These are phyloP conservation scores for Macrophomina pseudophaseolina DNA, from an alignment of 2,329 filamentous ascomycete genomes.

Conservation along the genomic window DNA sequence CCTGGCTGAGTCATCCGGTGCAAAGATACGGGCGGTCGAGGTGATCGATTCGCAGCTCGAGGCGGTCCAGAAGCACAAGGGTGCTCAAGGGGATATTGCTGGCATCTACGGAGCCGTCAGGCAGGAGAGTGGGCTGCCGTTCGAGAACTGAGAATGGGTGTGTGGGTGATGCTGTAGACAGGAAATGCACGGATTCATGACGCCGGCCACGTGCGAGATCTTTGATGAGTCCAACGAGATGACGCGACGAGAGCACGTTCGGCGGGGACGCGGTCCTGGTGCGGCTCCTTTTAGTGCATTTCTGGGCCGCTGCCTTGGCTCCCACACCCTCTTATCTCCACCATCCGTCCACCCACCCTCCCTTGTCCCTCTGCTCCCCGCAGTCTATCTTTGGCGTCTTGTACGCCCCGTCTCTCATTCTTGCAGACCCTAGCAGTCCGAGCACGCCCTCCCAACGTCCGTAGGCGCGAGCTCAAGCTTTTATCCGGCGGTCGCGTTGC, in stretches of 20 bases:
- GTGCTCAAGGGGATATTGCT: slow-evolving; percentile 76
- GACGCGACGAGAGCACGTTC: slow-evolving; percentile 6
- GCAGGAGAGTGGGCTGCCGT: slow-evolving; percentile 74
- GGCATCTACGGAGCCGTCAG: slow-evolving; percentile 82
- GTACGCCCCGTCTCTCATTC: neutral
- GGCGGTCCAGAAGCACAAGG: slow-evolving; percentile 70
- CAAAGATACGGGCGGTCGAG: slow-evolving; percentile 68
- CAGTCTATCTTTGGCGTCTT: neutral
- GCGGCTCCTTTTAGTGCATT: slow-evolving; percentile 1
- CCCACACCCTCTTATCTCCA: neutral
- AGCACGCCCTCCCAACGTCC: neutral
- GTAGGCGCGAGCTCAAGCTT: no score
- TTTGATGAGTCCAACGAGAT: slow-evolving; percentile 18
- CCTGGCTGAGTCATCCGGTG: slow-evolving; percentile 68
- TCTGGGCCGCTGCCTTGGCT: slow-evolving; percentile 7
- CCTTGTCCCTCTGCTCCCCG: neutral
- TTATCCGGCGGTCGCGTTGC: neutral
- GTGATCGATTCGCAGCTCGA: slow-evolving; percentile 72
- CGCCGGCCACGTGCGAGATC: neutral
- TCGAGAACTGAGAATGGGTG: slow-evolving; percentile 60
- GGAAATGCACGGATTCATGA: neutral
- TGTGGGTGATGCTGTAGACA: neutral
- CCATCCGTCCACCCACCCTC: neutral
- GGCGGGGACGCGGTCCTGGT: neutral
- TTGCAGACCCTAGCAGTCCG: no score